phyloP scores from a whole-genome alignment of 805 yeast genomes.

The Kluyveromyces starmeri region DNA sequence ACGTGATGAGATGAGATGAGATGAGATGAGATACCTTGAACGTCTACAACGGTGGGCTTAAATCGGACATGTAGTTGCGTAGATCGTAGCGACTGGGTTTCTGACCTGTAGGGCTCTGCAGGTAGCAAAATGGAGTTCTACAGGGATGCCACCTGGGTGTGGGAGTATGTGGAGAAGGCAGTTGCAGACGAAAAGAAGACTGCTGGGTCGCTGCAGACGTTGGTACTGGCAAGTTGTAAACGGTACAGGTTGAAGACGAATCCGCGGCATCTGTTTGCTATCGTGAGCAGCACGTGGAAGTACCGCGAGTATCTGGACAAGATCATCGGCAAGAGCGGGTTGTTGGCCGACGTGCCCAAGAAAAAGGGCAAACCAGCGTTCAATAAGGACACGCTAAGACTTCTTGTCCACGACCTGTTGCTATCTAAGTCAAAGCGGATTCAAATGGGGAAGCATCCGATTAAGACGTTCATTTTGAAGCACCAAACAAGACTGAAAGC shows the following conservation, averaged over 20 bases:
- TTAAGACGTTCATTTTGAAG: constrained; percentile 70
- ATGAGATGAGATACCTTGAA: no score
- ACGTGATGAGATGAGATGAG: no score
- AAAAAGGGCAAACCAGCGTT: constrained; percentile 43
- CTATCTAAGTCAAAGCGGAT: constrained; percentile 71
- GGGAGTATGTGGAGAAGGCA: constrained; percentile 26
- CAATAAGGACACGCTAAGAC: constrained; percentile 28
- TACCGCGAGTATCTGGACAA: constrained; percentile 55
- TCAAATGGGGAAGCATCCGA: constrained; percentile 80
- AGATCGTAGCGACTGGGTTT: no score
- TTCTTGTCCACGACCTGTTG: constrained; percentile 74
- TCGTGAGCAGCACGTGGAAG: constrained; percentile 68
- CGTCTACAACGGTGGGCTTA: no score
- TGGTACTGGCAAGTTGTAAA: constrained; percentile 44
- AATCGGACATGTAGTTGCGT: no score
- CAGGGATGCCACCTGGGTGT: constrained; percentile 33
- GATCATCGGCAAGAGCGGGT: constrained; percentile 57
- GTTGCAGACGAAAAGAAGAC: constrained; percentile 22
- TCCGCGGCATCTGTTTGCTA: constrained; percentile 81
- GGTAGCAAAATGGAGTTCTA: constrained; percentile 32
- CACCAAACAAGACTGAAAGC: constrained; percentile 77
- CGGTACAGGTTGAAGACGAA: constrained; percentile 44
- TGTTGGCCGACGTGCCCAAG: constrained; percentile 41
- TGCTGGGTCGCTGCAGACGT: constrained; percentile 46
- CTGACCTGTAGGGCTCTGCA: no score